A percentile compares a stretch with the other conserved stretches of the same genome.
phyloP scores from a whole-genome alignment of 192 early-diverging fungal species.

The Umbelopsis sp. region DNA sequence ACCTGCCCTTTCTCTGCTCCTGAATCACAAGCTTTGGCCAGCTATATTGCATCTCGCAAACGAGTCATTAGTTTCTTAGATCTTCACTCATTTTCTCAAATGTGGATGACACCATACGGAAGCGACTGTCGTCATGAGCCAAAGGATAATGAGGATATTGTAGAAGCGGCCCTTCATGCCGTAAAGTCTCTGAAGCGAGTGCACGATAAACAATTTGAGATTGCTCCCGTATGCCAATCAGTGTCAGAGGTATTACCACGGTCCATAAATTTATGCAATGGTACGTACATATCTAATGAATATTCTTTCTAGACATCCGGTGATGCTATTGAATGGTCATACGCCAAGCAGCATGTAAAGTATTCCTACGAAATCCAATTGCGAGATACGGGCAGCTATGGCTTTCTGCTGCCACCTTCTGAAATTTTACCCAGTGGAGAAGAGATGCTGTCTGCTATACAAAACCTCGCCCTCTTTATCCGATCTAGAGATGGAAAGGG shows the following conservation, averaged over 20 bases:
- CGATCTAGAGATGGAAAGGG: conserved; percentile 12
- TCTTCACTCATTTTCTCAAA: conserved; percentile 50
- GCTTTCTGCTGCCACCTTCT: conserved; percentile 47
- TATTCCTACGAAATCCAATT: conserved; percentile 51
- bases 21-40: conserved; percentile 42
- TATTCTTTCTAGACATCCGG: conserved; percentile 21
- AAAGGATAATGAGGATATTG: conserved; percentile 39
- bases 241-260: conserved; percentile 36
- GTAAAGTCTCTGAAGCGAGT: conserved; percentile 37
- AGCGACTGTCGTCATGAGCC: conserved; percentile 36
- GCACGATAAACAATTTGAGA: conserved; percentile 39
- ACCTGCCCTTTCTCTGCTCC: conserved; percentile 36
- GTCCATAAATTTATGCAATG: not conserved
- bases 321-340: conserved; percentile 36
- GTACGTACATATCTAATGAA: not conserved
- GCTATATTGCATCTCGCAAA: conserved; percentile 34
- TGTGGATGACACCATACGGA: conserved; percentile 56
- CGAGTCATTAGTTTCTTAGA: conserved; percentile 41
- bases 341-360: conserved; percentile 41
- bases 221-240: conserved; percentile 43
- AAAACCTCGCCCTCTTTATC: conserved; percentile 39
- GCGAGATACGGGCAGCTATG: conserved; percentile 44
- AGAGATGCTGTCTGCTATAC: conserved; percentile 43
- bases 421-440: conserved; percentile 47
- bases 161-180: conserved; percentile 39